Base-by-base conservation (phyloP, 83 land plant species). In the Larix sibirica region DNA sequence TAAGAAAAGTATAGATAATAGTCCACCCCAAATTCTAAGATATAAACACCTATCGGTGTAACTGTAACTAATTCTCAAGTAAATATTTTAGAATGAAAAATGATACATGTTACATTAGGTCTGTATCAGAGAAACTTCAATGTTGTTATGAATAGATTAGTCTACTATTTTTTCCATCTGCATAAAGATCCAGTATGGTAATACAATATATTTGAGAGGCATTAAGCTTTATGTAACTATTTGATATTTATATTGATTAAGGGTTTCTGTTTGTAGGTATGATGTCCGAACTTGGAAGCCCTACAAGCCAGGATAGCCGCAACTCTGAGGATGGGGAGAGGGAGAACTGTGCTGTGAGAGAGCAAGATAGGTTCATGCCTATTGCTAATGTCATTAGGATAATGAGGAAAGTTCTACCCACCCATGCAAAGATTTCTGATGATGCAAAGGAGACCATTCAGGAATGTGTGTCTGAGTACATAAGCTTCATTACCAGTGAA, bases 311-410 rank as follows among this genome's bases (percentile, higher is more conserved):
- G 54, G 77, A 73, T 4, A 73, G 77, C 77, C 40, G 77, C n/a
- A 73, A 73, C 56, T 73, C 80, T 78, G 80, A 54, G 36, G 80
- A 54, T 78, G 80, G 40, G 1, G 80, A 78, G 0, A 78, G 80
- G 42, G 80, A 78, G n/a, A 60, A 60, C 24, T 78, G 80, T 60
- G 61, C 23, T 23, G 86, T 89, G 60, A 62, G 96, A 31, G 96
- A 92, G 87, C 96, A 94, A 67, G 90, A 89, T 79, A 62, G 89
- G 61, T 86, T 83, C 83, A 89, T 89, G 90, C 90, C 90, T n/a
- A 83, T 89, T 59, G 89, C 90, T 5, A 86, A 94, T 75, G 95
- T 94, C 42, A 94, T 92, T 17, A 58, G 96, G 23, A 94, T 64
- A n/a, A 64, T 64, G 67, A 64, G 26, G 67, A 64, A 64, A 64